Percentiles rank a stretch among this genome's conserved stretches.
phyloP scores from a whole-genome alignment of 176 grass and related monocot genomes.

The Alopecurus myosuroides region DNA sequence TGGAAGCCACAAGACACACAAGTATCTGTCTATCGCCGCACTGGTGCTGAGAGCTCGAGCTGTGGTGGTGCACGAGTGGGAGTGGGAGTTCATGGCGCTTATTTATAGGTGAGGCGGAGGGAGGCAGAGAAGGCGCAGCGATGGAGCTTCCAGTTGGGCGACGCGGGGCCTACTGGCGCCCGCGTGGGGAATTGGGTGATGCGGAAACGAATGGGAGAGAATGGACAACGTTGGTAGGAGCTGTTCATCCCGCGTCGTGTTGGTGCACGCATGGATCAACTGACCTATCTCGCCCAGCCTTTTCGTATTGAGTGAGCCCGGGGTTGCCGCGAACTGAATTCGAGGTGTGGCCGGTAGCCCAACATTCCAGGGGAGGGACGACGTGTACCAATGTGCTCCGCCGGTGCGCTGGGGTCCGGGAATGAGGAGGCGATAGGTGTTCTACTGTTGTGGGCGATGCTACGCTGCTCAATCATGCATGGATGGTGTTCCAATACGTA shows the following conservation, averaged over 20 bases:
- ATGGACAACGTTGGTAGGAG: constrained; percentile 7
- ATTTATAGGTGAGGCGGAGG: constrained; percentile 41
- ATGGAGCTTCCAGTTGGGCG: not conserved
- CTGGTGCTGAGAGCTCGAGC: not conserved
- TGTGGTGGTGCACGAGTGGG: constrained; percentile 10
- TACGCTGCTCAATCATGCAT: constrained; percentile 12
- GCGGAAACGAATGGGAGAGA: constrained; percentile 29
- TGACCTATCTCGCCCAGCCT: not conserved
- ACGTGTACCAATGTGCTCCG: not conserved
- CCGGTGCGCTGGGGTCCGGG: not conserved
- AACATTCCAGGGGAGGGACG: not conserved
- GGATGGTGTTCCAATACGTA: not conserved
- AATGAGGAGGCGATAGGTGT: not conserved
- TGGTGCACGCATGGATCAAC: not conserved
- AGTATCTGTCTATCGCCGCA: not conserved
- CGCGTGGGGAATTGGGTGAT: not conserved
- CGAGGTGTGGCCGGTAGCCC: not conserved
- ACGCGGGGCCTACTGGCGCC: too few relatives aligned
- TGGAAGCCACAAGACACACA: not conserved
- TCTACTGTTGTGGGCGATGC: not conserved
- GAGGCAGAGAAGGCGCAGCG: not conserved
- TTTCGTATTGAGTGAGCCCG: not conserved
- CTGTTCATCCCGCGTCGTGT: not conserved
- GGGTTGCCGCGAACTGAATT: not conserved
- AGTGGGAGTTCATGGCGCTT: constrained; percentile 9